These are phyloP conservation scores for Aureobasidium sp. DNA, from an alignment of 2,329 filamentous ascomycete genomes.

Conservation along the genomic window DNA sequence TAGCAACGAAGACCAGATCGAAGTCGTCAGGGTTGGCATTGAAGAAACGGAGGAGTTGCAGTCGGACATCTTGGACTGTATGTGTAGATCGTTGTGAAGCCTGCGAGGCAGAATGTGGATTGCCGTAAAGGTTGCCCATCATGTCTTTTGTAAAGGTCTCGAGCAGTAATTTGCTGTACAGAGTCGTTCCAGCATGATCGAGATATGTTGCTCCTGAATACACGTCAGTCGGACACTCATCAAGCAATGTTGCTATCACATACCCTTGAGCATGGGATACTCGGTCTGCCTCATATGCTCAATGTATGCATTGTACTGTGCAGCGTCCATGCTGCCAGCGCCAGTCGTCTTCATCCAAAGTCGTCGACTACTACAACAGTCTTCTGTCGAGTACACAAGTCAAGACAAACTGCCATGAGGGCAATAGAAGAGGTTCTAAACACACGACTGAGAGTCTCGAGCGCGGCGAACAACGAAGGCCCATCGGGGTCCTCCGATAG, in stretches of 20 bases:
- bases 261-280: conserved; percentile 45
- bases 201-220: conserved; percentile 65
- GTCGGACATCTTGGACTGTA: conserved; percentile 77
- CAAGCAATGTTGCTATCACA: neutral
- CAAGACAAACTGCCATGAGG: conserved; percentile 14
- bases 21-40: conserved; percentile 83
- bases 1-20: conserved; percentile 91
- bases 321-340: conserved; percentile 29
- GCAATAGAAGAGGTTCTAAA: neutral
- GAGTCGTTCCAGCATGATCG: conserved; percentile 91
- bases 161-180: conserved; percentile 62
- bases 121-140: conserved; percentile 83
- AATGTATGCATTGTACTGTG: conserved; percentile 48
- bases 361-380: neutral
- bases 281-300: conserved; percentile 51
- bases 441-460: neutral
- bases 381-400: neutral
- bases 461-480: conserved; percentile 6
- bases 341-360: conserved; percentile 33
- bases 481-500: conserved; percentile 16
- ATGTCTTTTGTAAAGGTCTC: conserved; percentile 82
- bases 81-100: conserved; percentile 80
- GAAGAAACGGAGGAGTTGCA: conserved; percentile 80
- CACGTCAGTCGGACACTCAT: neutral
- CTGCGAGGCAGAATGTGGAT: conserved; percentile 86